Conservation (phyloP, 1,284 basidiomycete species). For the Fomes fomentarius region DNA sequence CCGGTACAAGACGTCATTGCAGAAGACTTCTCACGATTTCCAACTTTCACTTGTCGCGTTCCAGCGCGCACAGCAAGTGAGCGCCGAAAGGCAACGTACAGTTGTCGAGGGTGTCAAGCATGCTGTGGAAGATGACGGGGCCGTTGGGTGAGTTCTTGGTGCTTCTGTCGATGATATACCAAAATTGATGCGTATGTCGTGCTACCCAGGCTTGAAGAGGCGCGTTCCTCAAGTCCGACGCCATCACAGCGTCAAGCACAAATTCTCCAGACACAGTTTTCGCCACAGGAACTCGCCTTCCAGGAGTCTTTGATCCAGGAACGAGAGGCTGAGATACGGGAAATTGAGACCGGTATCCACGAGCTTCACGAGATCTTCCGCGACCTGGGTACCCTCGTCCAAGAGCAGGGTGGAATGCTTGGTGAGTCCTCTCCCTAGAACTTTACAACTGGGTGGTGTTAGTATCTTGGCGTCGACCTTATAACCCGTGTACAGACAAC, state of each 20-base stretch:
- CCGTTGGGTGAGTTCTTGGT: slow-evolving; percentile 35
- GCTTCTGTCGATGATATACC: background rate
- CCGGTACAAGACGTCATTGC: slow-evolving; percentile 75
- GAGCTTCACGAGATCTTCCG: slow-evolving; percentile 98
- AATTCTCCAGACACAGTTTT: slow-evolving; percentile 72
- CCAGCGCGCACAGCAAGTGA: slow-evolving; percentile 89
- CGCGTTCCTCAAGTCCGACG: slow-evolving; percentile 30
- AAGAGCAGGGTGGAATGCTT: slow-evolving; percentile 94
- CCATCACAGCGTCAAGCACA: slow-evolving; percentile 68
- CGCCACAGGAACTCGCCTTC: slow-evolving; percentile 91
- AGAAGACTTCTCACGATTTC: slow-evolving; percentile 94
- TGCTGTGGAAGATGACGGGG: slow-evolving; percentile 75
- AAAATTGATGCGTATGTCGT: background rate
- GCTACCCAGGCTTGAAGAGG: slow-evolving; percentile 22
- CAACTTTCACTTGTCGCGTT: slow-evolving; percentile 89
- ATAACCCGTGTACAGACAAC: slow-evolving; percentile 70
- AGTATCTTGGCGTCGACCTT: background rate
- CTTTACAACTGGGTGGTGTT: too few species aligned
- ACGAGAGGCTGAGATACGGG: slow-evolving; percentile 92
- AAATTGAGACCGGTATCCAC: slow-evolving; percentile 97
- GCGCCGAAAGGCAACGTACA: slow-evolving; percentile 84
- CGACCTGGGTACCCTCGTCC: slow-evolving; percentile 93
- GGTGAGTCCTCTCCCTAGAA: slow-evolving; percentile 60
- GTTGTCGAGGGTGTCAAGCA: slow-evolving; percentile 83
- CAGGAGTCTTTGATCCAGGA: slow-evolving; percentile 97